A percentile compares a stretch with the other conserved stretches of the same genome.
phyloP scores from a whole-genome alignment of 1,139 yeast species.

The Geotrichum candidum region DNA sequence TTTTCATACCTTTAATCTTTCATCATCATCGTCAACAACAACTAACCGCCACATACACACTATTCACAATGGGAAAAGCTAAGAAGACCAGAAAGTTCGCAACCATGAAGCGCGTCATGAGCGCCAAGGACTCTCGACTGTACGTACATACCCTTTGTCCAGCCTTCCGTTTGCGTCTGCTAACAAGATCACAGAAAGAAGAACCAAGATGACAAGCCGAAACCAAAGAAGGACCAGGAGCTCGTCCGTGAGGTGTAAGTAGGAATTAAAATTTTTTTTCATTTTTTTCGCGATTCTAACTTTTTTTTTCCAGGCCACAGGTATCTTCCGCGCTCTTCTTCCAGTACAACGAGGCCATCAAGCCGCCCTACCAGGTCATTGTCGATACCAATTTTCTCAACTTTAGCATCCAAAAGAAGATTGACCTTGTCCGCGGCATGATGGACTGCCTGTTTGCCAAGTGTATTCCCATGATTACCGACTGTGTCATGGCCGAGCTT shows the following conservation, averaged over 20 bases:
- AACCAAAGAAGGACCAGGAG: conserved; percentile 61
- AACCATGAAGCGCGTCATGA: conserved; percentile 74
- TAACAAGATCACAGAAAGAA: conserved; percentile 31
- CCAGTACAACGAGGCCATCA: conserved; percentile 87
- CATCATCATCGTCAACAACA: background rate
- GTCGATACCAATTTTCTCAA: conserved; percentile 96
- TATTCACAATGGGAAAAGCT: conserved; percentile 79
- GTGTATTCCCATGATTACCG: conserved; percentile 91
- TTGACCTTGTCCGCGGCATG: conserved; percentile 88
- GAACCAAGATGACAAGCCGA: conserved; percentile 34
- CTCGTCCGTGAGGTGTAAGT: conserved; percentile 58
- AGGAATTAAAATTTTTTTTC: background rate
- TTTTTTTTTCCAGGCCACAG: conserved; percentile 53
- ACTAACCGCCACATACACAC: background rate
- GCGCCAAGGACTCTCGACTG: conserved; percentile 65
- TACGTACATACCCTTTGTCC: conserved; percentile 26
- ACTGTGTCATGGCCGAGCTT: conserved; percentile 96
- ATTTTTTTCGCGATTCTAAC: background rate
- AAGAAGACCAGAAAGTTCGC: conserved; percentile 96
- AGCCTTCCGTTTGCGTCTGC: conserved; percentile 14
- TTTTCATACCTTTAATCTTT: background rate
- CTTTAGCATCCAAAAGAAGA: conserved; percentile 90
- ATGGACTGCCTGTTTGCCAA: conserved; percentile 94
- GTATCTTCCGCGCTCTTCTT: conserved; percentile 93
- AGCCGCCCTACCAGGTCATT: conserved; percentile 93